These are phyloP conservation scores for Auriscalpium orientale DNA, from an alignment of 768 basidiomycete species.

Conservation along the genomic window DNA sequence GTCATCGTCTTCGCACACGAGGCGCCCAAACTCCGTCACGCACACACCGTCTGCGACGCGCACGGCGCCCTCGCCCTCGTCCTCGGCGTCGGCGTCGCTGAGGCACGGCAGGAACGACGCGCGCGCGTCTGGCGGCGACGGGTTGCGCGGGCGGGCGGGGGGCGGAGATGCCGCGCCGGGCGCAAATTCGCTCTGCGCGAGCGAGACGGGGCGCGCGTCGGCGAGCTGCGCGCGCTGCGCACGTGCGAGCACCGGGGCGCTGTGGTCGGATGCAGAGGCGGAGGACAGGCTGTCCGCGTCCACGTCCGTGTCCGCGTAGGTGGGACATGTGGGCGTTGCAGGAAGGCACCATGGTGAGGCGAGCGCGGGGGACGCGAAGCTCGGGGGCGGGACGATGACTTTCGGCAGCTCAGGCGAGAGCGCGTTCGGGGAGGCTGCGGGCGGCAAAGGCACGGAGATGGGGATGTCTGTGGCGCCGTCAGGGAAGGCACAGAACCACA, in stretches of 20 bases:
- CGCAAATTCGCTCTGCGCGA: not conserved
- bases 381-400: not conserved
- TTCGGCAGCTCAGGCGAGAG: not conserved
- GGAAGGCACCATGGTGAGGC: not conserved
- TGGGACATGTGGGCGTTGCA: too few species aligned
- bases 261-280: not conserved
- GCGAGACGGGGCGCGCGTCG: conserved; percentile 1
- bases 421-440: not conserved
- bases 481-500: not conserved
- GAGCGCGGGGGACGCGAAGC: not conserved
- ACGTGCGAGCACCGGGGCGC: not conserved
- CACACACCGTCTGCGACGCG: not conserved
- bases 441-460: conserved; percentile 5
- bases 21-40: not conserved
- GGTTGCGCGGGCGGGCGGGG: conserved; percentile 2
- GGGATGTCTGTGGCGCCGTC: conserved; percentile 8
- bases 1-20: not conserved
- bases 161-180: not conserved
- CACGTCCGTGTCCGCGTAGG: too few species aligned
- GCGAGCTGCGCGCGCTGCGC: not conserved
- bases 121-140: conserved; percentile 4
- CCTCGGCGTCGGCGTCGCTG: not conserved
- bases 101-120: conserved; percentile 6
- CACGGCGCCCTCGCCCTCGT: not conserved
- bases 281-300: not conserved